Evolutionary conservation across 768 basidiomycete species (phyloP).

Genomic region (Sarcomyxa edulis): DNA sequence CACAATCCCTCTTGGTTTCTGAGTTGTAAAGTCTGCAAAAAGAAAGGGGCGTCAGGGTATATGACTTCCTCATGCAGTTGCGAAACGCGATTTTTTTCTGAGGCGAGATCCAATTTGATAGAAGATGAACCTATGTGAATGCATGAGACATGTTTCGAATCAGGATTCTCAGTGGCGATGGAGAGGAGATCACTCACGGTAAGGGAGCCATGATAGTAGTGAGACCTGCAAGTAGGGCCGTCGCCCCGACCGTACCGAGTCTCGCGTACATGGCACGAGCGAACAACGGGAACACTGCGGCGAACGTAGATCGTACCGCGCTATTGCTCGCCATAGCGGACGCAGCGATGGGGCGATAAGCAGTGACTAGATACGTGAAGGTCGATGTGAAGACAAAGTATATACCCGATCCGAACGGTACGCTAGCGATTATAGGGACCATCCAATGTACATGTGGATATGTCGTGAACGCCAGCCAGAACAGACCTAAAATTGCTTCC

Average conservation of each 20-base stretch:
- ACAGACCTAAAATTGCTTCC: conserved; percentile 43
- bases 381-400: conserved; percentile 69
- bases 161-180: neutral
- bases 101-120: conserved; percentile 39
- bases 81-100: conserved; percentile 38
- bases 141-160: neutral
- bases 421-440: conserved; percentile 55
- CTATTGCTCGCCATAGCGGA: conserved; percentile 67
- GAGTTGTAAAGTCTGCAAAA: too few relatives aligned
- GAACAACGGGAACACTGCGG: conserved; percentile 57
- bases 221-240: conserved; percentile 64
- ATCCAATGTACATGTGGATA: conserved; percentile 54
- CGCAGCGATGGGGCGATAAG: conserved; percentile 61
- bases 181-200: conserved; percentile 36
- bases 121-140: conserved; percentile 36
- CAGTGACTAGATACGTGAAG: conserved; percentile 68
- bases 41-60: too few relatives aligned
- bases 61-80: too few relatives aligned
- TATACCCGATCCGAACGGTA: conserved; percentile 59
- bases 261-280: conserved; percentile 67
- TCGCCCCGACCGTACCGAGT: conserved; percentile 67
- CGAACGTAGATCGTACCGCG: conserved; percentile 55
- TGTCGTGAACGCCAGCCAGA: conserved; percentile 58
- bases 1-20: too few relatives aligned
- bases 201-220: conserved; percentile 56